phyloP scores from a whole-genome alignment of 108 stramenopile species.

The Pseudonitzschia multiseries region DNA sequence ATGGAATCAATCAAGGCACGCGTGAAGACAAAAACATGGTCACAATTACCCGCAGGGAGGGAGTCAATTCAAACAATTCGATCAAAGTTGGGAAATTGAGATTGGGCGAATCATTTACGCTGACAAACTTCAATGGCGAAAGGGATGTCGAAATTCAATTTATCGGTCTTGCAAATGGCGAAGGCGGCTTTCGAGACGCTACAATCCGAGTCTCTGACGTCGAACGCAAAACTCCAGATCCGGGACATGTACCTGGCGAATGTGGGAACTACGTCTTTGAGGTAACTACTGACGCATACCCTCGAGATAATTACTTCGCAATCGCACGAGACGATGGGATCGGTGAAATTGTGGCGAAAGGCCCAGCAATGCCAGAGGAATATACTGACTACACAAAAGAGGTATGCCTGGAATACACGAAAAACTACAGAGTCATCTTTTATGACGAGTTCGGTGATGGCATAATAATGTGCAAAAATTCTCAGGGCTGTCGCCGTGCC shows the following conservation, averaged over 20 bases:
- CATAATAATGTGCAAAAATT: too few relatives aligned
- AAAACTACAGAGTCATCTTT: too few relatives aligned
- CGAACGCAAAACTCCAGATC: too few relatives aligned
- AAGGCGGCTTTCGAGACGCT: background rate
- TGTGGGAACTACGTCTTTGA: background rate
- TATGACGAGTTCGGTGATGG: too few relatives aligned
- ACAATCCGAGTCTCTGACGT: too few relatives aligned
- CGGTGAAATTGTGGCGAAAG: too few relatives aligned
- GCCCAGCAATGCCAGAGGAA: too few relatives aligned
- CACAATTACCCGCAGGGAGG: background rate
- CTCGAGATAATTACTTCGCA: too few relatives aligned
- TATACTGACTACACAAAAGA: too few relatives aligned
- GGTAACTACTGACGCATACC: background rate
- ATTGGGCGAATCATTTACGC: background rate
- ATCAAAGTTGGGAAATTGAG: background rate
- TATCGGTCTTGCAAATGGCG: conserved; percentile 5
- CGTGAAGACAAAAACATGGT: background rate
- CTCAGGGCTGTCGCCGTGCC: too few relatives aligned
- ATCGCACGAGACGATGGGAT: too few relatives aligned
- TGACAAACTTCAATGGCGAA: background rate
- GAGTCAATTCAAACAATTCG: background rate
- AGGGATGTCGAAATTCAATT: background rate
- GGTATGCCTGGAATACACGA: too few relatives aligned
- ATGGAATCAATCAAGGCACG: background rate
- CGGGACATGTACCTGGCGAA: background rate